Evolutionary conservation across 495 filamentous ascomycete species (phyloP), one percentile per base, ranked within the genome.

Genomic region (Aspergillus cristatus): DNA sequence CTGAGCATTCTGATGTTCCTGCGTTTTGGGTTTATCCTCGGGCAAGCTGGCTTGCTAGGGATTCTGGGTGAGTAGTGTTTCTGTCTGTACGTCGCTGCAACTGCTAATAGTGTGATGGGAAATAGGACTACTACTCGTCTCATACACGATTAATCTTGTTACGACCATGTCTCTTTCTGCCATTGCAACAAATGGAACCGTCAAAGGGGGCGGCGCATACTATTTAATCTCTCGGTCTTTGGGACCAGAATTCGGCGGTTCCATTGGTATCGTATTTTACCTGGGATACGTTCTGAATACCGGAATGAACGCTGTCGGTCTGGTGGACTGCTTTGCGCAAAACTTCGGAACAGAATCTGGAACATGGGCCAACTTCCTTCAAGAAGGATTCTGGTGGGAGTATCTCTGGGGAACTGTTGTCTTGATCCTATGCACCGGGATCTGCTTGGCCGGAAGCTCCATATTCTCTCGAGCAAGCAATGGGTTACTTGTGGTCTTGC

Each of bases 1-100:
- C 62, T 93, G 33, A 90, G 84, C 45, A 94, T 94, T 65, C 74
- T 94, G 29, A 91, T 93, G 86, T 94, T 94, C 62, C 65, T 89
- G 55, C 71, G 84, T 18, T 89, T 89, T 50, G 83, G 83, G 4
- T 79, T 82, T 40, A 82, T 89, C 39, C 60, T 89, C 22, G 86
- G 86, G 18, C 81, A 89, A 52, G 74, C 76, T 45, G 86, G 86
- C 24, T 55, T 94, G 25, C 40, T 91, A 28, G 86, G 86, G 13
- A 91, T 86, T 55, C 58, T 91, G 55, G 84, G 84, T 85, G 67
- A 49, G 60, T 53, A 8, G 20, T 24, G 4, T 24, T 24, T 24
- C 20, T 24, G 20, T 24, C 20, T 24, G 20, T n/a, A n/a, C n/a
- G n/a, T n/a, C n/a, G n/a, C 4, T 24, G 20, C 20, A 12, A 33